phyloP scores from a whole-genome alignment of 768 basidiomycete species.

The Suillus sp. region DNA sequence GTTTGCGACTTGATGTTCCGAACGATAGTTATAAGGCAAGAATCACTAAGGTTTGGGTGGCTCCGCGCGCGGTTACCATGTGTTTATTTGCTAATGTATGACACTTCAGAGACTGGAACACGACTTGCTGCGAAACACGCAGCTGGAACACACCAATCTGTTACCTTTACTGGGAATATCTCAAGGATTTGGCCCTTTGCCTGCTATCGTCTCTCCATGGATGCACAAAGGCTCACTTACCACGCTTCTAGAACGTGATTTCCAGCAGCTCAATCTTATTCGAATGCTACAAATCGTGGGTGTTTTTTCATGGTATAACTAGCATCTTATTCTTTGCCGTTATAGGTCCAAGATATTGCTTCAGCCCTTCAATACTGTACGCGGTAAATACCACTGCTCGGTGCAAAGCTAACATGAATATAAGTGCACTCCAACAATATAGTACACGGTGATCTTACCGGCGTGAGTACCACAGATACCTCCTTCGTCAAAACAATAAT shows the following conservation, averaged over 20 bases:
- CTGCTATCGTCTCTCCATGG: slow-evolving; percentile 27
- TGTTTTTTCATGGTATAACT: background rate
- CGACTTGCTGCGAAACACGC: slow-evolving; percentile 26
- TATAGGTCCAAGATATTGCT: slow-evolving; percentile 10
- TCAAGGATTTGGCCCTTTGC: slow-evolving; percentile 25
- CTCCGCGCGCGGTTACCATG: accelerated
- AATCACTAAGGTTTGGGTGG: background rate
- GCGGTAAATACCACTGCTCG: background rate
- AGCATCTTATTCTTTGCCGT: background rate
- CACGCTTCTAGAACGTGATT: slow-evolving; percentile 9
- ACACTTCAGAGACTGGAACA: slow-evolving; percentile 30
- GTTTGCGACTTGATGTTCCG: background rate
- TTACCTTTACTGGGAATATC: slow-evolving; percentile 39
- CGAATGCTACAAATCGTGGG: slow-evolving; percentile 20
- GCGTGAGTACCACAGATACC: slow-evolving; percentile 14
- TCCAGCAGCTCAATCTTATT: slow-evolving; percentile 13
- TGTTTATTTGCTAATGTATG: background rate
- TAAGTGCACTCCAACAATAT: slow-evolving; percentile 14
- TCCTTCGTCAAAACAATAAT: background rate
- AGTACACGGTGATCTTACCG: slow-evolving; percentile 39
- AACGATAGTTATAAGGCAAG: background rate
- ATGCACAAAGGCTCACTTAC: slow-evolving; percentile 21
- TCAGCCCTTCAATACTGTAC: slow-evolving; percentile 9
- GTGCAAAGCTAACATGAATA: background rate
- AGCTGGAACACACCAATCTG: slow-evolving; percentile 29